Base-by-base conservation (phyloP, 441 rosid species). In the Erysimum cheiri region DNA sequence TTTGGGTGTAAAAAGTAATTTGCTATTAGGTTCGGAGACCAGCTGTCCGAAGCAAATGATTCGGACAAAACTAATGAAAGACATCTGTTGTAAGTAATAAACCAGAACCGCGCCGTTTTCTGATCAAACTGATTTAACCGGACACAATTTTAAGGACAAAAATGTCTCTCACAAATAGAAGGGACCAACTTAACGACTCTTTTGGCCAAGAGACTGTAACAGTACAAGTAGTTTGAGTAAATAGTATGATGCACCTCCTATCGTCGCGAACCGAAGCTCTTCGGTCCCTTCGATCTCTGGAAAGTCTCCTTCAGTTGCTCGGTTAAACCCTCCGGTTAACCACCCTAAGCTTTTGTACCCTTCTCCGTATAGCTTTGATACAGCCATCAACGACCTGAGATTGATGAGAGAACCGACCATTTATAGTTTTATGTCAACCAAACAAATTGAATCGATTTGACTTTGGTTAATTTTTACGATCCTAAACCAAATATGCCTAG, bases 321-420 rank as follows among this genome's bases (percentile, higher is more conserved):
- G 80, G 64, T 86, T 92, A 81, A 86, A 90, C 15, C 94, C 97
- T 67, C 96, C 89, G 2, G 92, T 85, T 77, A 92, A 57, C 99
- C 98, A 92, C 54, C 95, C 97, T 57, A 88, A 78, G 70, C 84
- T 88, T 80, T 41, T 83, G 79, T 88, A 91, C 37, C 94, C 93
- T 26, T 69, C 82, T 7, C 80, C 80, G 2, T 89, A 52, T 40
- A 88, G 68, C 82, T 83, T 90, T 0, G 94, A 86, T 46, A 61
- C 78, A 1, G 94, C 96, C 85, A 86, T 80, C 77, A 84, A 72
- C 0, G 98, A 90, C 85, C 97, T 90, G 73, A 32, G 15, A 46
- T 53, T 49, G 40, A 8, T 13, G 8, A 56, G 8, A 15, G n/a
- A 53, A 1, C 10, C 48, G 8, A 31, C 8, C 8, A 32, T 5